Base-by-base conservation (phyloP, 139 green algal genomes). In the Mychonastes homosphaera region DNA sequence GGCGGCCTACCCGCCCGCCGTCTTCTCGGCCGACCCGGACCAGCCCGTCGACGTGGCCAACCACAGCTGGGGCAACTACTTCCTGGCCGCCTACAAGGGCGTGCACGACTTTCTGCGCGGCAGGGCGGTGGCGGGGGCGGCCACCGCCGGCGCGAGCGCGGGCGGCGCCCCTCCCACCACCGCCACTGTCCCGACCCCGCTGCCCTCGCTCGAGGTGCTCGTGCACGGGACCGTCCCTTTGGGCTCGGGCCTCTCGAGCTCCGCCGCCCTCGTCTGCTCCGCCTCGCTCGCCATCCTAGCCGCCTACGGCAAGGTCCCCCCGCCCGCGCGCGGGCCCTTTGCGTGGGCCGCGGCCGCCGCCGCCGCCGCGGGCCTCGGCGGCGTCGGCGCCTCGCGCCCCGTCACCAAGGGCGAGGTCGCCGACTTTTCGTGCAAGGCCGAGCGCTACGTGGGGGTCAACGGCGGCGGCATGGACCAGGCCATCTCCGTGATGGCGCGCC, bases 381-480 rank as follows among this genome's bases (percentile, higher is more conserved):
- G n/a, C 6, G 35, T 57, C 26, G 53, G 24, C 26, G 26, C 57
- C 18, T 12, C 26, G 3, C 9, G 24, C 58, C 40, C 16, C 24
- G 39, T 75, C 23, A 52, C 53, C 26, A 77, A 88, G 71, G 73
- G 65, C 38, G 81, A 95, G 36, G 72, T 98, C 24, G 83, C 91
- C 3, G 81, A 92, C 58, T 89, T 94, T 56, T 81, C 87, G 6
- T 88, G 84, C 48, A 70, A 52, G 16, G 82, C 75, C 6, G 78
- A 87, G 70, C 71, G 54, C 7, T 82, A 91, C 56, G 83, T 94
- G 56, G 88, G 88, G 8, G 86, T 89, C 6, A 82, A 87, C 44
- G 85, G 73, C 1, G 91, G 91, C 12, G 92, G 92, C 53, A 98
- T 98, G 92, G 92, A 98, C 74, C 90, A 98, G 77, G 91, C 91